Base-by-base conservation (phyloP, 768 basidiomycete species). In the Naematelia encephala region DNA sequence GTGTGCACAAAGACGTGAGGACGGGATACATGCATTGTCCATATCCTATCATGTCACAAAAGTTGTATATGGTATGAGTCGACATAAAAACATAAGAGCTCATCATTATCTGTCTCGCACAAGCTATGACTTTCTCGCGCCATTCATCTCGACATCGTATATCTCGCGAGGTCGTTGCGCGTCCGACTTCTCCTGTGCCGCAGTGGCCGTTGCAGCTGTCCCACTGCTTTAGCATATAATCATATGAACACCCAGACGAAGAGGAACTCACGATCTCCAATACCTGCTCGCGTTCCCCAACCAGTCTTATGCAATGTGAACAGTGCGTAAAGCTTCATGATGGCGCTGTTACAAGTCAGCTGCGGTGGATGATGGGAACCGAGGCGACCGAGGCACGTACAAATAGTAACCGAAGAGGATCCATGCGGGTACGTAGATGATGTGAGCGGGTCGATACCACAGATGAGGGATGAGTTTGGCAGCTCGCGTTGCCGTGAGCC, bases 211-310 rank as follows among this genome's bases (percentile, higher is more conserved):
- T 12, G 70, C 68, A 44, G 70, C 69, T 62, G 59, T 39, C 19
- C 45, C 55, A 48, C 34, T 49, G 49, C 54, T 28, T 30, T 22
- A 50, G 5, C 5, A 22, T 48, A 2, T 5, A n/a, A 34, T 14
- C 5, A 57, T 14, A 30, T 19, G 54, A 44, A 44, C n/a, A n/a
- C n/a, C 39, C n/a, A 12, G 22, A 8, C 21, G 14, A 47, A 22
- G 21, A 16, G 19, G 3, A 29, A 74, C 75, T 68, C 47, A 77
- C 75, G 85, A 80, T 91, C 88, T 72, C 90, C 89, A 69, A 92
- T 89, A 79, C 91, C 91, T 4, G 91, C 85, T 76, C 91, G 87
- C n/a, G 91, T 96, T 44, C 91, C 91, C 91, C 91, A 94, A 43
- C 87, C 91, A 72, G 90, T 92, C 86, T 93, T 90, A 79, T 94